These are phyloP conservation scores for Fusarium citri DNA, from an alignment of 2,329 filamentous ascomycete species.

Conservation along the genomic window DNA sequence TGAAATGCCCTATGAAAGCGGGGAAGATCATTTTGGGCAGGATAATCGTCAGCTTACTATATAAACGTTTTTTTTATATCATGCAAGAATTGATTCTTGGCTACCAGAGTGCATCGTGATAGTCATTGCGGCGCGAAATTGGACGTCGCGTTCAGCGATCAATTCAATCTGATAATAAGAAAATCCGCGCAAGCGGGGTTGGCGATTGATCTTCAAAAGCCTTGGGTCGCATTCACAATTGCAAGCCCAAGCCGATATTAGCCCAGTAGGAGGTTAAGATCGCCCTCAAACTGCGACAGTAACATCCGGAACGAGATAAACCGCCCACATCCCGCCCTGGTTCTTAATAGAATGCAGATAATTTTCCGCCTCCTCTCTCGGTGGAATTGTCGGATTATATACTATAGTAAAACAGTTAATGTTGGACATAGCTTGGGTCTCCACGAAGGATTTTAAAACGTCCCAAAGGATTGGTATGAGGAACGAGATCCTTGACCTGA, in stretches of 20 bases:
- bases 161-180: background rate
- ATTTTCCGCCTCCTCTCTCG: slow-evolving; percentile 1
- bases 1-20: background rate
- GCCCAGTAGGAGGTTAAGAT: background rate
- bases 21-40: background rate
- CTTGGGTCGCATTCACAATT: background rate
- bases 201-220: no score
- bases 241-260: background rate
- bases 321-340: background rate
- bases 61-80: rapidly evolving
- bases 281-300: background rate
- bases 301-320: background rate
- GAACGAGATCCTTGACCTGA: background rate
- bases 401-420: background rate
- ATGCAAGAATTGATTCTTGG: background rate
- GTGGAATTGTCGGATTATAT: background rate
- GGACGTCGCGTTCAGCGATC: no score
- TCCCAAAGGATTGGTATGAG: background rate
- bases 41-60: background rate
- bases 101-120: background rate
- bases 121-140: background rate
- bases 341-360: background rate
- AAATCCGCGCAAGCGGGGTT: background rate
- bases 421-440: background rate
- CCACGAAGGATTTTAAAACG: background rate